These are phyloP conservation scores for Centella asiatica DNA, from an alignment of 129 eudicot genomes.

Conservation along the genomic window DNA sequence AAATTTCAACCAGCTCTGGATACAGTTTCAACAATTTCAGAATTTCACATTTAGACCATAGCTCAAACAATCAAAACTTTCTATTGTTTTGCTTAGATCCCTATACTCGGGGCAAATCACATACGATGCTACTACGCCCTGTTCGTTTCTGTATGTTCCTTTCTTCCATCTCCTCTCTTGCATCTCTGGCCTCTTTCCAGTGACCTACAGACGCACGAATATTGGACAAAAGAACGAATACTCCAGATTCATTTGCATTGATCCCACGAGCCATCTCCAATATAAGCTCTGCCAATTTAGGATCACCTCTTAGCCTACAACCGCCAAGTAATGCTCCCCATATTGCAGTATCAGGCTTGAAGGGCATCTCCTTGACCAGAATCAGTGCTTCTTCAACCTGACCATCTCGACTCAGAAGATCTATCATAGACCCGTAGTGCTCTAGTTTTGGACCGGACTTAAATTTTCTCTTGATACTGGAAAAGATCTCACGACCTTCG, in stretches of 20 bases:
- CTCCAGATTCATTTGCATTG: conserved; percentile 34
- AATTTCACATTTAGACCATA: no score
- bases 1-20: no score
- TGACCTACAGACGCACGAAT: conserved; percentile 39
- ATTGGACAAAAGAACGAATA: conserved; percentile 34
- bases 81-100: no score
- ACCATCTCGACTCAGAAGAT: conserved; percentile 34
- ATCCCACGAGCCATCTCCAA: conserved; percentile 25
- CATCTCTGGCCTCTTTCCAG: conserved; percentile 46
- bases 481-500: conserved; percentile 32
- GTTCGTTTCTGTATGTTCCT: conserved; percentile 23
- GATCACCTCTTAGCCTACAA: conserved; percentile 27
- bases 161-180: conserved; percentile 39
- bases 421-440: conserved; percentile 46
- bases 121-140: conserved; percentile 21
- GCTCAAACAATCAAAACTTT: no score
- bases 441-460: conserved; percentile 28
- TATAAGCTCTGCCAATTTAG: conserved; percentile 34
- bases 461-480: conserved; percentile 20
- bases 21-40: no score
- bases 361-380: conserved; percentile 37
- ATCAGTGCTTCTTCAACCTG: conserved; percentile 31
- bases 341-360: conserved; percentile 38
- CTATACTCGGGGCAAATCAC: neutral
- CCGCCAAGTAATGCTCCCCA: conserved; percentile 59